Percentiles rank a stretch among this genome's conserved stretches.
phyloP scores from a whole-genome alignment of 2,329 filamentous ascomycete species.

The Hypoxylon sp. region DNA sequence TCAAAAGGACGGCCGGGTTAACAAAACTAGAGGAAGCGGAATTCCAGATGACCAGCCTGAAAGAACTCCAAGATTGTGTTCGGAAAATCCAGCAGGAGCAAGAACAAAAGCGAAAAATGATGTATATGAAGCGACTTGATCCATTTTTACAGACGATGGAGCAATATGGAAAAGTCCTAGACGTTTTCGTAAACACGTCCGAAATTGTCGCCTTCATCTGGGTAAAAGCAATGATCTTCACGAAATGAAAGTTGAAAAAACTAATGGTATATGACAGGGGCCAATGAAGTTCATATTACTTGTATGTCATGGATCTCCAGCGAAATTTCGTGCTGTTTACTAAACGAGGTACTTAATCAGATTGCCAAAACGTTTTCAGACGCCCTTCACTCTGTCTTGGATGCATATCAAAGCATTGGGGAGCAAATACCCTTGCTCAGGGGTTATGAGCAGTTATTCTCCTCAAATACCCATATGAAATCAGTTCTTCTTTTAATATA shows the following conservation, averaged over 20 bases:
- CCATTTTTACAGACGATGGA: constrained; percentile 56
- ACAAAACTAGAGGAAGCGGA: constrained; percentile 16
- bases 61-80: constrained; percentile 45
- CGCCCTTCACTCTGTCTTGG: constrained; percentile 56
- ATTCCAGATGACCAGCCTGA: constrained; percentile 23
- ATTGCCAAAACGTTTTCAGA: constrained; percentile 54
- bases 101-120: constrained; percentile 42
- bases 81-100: constrained; percentile 53
- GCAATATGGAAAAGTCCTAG: constrained; percentile 56
- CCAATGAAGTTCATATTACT: constrained; percentile 58
- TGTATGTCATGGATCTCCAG: constrained; percentile 39
- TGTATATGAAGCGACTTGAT: constrained; percentile 52
- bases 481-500: constrained; percentile 56
- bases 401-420: constrained; percentile 58
- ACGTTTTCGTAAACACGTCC: constrained; percentile 53
- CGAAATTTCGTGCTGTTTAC: background rate
- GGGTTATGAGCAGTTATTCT: constrained; percentile 54
- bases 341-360: constrained; percentile 25
- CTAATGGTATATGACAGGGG: constrained; percentile 43
- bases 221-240: constrained; percentile 37
- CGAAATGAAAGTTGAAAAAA: background rate
- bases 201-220: constrained; percentile 55
- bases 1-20: constrained; percentile 9
- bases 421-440: constrained; percentile 57
- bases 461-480: constrained; percentile 51